Percentiles rank a stretch among this genome's conserved stretches.
Evolutionary conservation across 176 grass and related monocot species (phyloP).

Genomic region (Oryza glumipatula): DNA sequence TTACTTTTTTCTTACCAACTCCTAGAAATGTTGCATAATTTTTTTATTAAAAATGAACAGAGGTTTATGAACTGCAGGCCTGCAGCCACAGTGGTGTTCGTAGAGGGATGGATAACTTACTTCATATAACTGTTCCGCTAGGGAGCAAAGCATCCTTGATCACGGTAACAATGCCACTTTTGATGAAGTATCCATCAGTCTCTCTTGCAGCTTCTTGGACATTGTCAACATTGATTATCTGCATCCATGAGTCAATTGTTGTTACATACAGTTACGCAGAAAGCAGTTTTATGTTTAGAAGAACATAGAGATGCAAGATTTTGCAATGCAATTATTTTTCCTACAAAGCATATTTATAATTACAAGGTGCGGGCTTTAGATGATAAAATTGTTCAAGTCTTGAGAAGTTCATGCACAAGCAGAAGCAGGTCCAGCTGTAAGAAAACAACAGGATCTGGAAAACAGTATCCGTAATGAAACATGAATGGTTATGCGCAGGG

Average conservation of each 20-base stretch:
- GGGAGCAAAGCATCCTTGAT: slow-evolving; percentile 95
- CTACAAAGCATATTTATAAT: background rate
- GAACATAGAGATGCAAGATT: background rate
- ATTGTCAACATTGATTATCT: slow-evolving; percentile 85
- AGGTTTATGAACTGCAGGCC: slow-evolving; percentile 4
- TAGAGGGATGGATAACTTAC: slow-evolving; percentile 28
- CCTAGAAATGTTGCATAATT: slow-evolving; percentile 1
- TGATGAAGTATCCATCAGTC: slow-evolving; percentile 97
- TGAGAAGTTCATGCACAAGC: slow-evolving; percentile 16
- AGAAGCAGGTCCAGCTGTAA: background rate
- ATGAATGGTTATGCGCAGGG: background rate
- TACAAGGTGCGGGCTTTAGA: background rate
- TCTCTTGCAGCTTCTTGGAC: slow-evolving; percentile 92
- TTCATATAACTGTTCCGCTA: slow-evolving; percentile 82
- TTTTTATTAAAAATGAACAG: background rate
- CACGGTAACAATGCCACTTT: slow-evolving; percentile 90
- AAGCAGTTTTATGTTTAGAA: background rate
- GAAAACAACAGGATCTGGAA: slow-evolving; percentile 1
- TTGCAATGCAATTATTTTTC: slow-evolving; percentile 11
- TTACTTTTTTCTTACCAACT: slow-evolving; percentile 11
- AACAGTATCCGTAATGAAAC: background rate
- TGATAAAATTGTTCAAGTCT: background rate
- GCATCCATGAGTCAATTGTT: slow-evolving; percentile 11
- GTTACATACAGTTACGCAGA: background rate
- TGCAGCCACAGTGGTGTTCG: background rate